phyloP scores from a whole-genome alignment of 306 rosid species.

The Cucumis hystrix region DNA sequence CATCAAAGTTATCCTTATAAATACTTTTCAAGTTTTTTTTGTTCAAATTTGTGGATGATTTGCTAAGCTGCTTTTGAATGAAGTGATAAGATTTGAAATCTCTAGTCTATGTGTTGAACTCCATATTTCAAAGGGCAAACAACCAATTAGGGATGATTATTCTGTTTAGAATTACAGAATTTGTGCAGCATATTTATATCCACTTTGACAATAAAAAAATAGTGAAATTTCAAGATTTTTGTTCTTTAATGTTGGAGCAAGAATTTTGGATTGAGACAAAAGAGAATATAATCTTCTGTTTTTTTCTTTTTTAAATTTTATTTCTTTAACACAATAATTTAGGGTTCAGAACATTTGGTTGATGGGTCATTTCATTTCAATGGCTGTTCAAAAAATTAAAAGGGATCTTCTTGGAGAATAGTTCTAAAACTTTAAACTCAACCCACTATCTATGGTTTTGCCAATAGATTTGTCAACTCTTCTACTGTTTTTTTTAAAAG shows the following conservation, averaged over 20 bases:
- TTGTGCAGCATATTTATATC: neutral
- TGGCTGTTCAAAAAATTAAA: neutral
- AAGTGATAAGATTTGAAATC: neutral
- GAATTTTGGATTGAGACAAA: neutral
- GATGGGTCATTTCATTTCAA: neutral
- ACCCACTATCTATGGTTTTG: neutral
- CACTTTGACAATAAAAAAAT: neutral
- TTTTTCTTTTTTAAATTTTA: neutral
- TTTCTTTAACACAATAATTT: neutral
- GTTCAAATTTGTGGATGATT: too few relatives aligned
- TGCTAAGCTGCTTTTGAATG: too few relatives aligned
- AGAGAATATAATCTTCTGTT: neutral
- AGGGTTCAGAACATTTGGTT: neutral
- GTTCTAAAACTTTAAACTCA: neutral
- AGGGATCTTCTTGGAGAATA: neutral
- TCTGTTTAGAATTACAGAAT: neutral
- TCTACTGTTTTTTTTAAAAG: neutral
- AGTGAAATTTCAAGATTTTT: neutral
- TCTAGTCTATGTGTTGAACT: neutral
- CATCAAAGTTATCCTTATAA: too few relatives aligned
- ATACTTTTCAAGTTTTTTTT: too few relatives aligned
- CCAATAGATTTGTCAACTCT: slow-evolving; percentile 1
- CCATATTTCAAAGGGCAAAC: neutral
- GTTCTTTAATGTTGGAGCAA: neutral
- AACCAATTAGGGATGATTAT: neutral